Evolutionary conservation across 352 stramenopile genomes (phyloP), one percentile per base, ranked within the genome.

Genomic region (Thalassiosira mediterranea): DNA sequence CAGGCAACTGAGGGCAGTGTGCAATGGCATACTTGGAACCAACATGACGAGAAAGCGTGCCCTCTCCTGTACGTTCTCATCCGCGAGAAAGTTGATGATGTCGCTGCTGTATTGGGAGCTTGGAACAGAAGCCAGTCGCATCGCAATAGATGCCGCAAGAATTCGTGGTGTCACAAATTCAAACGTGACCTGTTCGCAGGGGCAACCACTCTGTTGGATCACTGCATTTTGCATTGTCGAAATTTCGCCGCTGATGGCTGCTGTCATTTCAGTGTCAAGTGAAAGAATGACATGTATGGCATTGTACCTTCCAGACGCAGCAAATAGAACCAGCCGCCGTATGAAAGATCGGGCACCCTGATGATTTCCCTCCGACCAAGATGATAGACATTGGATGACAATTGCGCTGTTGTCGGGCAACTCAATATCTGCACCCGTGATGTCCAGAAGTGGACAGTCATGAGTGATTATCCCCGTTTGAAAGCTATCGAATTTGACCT

Each of bases 341-440:
- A 81, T 73, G 38, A 81, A 81, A n/a, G n/a, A n/a, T n/a, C n/a
- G n/a, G 38, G 54, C 31, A 19, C 23, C 47, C 52, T 42, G 44
- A 8, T 32, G 17, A 46, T 63, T 26, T 4, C 46, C 28, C 40
- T 71, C 48, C 10, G 38, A 63, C 62, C 72, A 79, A 46, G 26
- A 54, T 54, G 84, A 88, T 3, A 87, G 49, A 21, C 60, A 63
- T 49, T 72, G 68, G 8, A 91, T 53, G 48, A 91, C 56, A 2
- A 88, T 48, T 8, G 72, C 79, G 19, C 63, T 77, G 13, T 75
- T 15, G 51, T 64, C 47, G 13, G 67, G 52, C 1, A 79, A 53
- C 49, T 91, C 85, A 57, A 91, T 80, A 62, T 91, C 85, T 17
- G 82, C 74, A 25, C 66, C 79, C 17, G 54, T 59, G 34, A 64